These are phyloP conservation scores for Boletus huronensis DNA, from an alignment of 768 basidiomycete genomes.

Conservation along the genomic window DNA sequence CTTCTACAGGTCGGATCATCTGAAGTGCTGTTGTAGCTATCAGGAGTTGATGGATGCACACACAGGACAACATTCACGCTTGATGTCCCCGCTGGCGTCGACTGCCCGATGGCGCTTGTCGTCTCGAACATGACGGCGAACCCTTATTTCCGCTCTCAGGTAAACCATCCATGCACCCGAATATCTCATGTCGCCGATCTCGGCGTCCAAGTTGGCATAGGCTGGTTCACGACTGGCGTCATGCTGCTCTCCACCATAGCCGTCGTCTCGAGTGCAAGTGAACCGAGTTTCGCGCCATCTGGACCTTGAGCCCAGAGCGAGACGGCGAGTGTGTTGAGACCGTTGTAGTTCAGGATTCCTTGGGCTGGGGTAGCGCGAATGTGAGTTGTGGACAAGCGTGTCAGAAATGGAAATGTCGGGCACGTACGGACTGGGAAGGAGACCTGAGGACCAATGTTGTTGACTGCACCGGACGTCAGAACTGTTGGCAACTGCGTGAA, in stretches of 20 bases:
- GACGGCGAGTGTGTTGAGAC: conserved; percentile 44
- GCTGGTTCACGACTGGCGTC: conserved; percentile 23
- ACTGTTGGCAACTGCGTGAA: neutral
- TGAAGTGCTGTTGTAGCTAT: neutral
- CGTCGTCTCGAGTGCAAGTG: conserved; percentile 37
- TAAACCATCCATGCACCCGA: conserved; percentile 15
- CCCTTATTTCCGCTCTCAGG: conserved; percentile 39
- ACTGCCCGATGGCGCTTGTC: conserved; percentile 47
- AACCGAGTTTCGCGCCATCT: conserved; percentile 41
- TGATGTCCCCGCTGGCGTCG: conserved; percentile 42
- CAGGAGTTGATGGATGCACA: neutral
- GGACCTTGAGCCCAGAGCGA: conserved; percentile 44
- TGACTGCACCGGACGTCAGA: conserved; percentile 13
- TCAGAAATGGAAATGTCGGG: neutral
- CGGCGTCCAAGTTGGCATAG: conserved; percentile 25
- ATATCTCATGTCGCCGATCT: too few species aligned
- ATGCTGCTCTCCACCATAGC: conserved; percentile 28
- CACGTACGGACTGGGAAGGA: conserved; percentile 27
- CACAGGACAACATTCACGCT: conserved; percentile 37
- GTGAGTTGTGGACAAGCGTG: neutral
- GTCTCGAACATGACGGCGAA: conserved; percentile 44
- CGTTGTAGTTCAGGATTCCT: conserved; percentile 49
- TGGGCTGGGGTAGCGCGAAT: conserved; percentile 34
- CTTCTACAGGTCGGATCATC: conserved; percentile 41
- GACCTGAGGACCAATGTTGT: conserved; percentile 24